These are phyloP conservation scores for Lipomyces yamadae DNA, from an alignment of 805 yeast species.

Conservation along the genomic window DNA sequence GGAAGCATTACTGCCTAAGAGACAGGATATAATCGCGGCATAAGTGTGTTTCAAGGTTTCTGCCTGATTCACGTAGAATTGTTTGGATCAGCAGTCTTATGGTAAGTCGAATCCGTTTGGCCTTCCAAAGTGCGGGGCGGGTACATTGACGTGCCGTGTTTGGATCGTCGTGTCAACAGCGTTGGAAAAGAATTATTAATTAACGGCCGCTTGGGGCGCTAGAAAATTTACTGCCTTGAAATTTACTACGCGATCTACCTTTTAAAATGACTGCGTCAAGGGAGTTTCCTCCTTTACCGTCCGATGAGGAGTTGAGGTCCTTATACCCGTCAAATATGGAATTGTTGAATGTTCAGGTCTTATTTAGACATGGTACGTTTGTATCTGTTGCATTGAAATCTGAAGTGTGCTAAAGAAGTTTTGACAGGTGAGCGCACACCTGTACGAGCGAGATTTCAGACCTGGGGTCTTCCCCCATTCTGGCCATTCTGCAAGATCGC, in stretches of 20 bases:
- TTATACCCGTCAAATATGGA: constrained; percentile 34
- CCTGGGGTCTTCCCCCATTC: constrained; percentile 36
- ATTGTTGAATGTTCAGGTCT: constrained; percentile 34
- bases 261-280: constrained; percentile 29
- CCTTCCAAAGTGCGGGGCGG: neutral
- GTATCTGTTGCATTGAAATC: neutral
- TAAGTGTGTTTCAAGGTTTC: neutral
- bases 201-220: neutral
- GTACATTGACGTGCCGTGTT: neutral
- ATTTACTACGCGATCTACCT: neutral
- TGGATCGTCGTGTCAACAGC: too few relatives aligned
- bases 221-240: neutral
- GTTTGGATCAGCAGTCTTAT: neutral
- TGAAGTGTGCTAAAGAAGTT: neutral
- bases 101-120: neutral
- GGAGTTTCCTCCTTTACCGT: constrained; percentile 23
- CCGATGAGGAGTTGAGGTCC: constrained; percentile 23
- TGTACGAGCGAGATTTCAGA: constrained; percentile 37
- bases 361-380: constrained; percentile 32
- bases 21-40: neutral
- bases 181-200: too few relatives aligned
- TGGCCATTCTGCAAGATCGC: constrained; percentile 37
- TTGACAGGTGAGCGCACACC: constrained; percentile 37
- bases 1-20: neutral
- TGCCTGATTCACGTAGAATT: neutral